Base-by-base conservation (phyloP, 2,329 filamentous ascomycete genomes). In the Phoma sp. region DNA sequence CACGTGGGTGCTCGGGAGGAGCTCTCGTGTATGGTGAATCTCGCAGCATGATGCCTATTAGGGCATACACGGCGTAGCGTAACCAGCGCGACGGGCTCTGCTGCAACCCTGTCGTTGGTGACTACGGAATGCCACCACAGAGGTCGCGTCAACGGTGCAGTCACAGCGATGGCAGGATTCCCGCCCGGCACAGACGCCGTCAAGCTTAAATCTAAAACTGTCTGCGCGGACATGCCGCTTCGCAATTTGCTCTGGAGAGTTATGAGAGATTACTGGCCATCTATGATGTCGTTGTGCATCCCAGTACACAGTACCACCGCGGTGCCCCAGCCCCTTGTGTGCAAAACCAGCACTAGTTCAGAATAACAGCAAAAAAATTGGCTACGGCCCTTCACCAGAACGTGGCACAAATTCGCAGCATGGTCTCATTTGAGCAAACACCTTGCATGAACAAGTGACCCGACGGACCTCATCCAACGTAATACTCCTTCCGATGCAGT, bases 101-200 rank as follows among this genome's bases (percentile, higher is more conserved):
- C n/a, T n/a, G 12, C 23, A 28, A 15, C 47, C 46, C 32, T n/a
- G n/a, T n/a, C n/a, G n/a, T 18, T 39, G 39, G 43, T 48, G 29
- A 50, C 42, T 56, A 47, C 49, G 51, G n/a, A n/a, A n/a, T n/a
- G n/a, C n/a, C n/a, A n/a, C n/a, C n/a, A n/a, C n/a, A n/a, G n/a
- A 25, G 60, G 63, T 37, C 56, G 55, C 60, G 38, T 60, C 59
- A 65, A 67, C 61, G 60, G 61, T 46, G 58, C 49, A 42, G 47
- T 58, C 60, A 59, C 43, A 43, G 17, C 51, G 52, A 53, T 56
- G 47, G 58, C 50, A 61, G 59, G 51, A 62, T 48, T 64, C 56
- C 63, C 53, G 61, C 46, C 46, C 56, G 53, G 59, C 49, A 54
- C 42, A 47, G 39, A 56, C 56, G 53, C 62, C 59, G 59, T 60